Evolutionary conservation across 176 grass and related monocot species (phyloP).

Genomic region (Canna indica): DNA sequence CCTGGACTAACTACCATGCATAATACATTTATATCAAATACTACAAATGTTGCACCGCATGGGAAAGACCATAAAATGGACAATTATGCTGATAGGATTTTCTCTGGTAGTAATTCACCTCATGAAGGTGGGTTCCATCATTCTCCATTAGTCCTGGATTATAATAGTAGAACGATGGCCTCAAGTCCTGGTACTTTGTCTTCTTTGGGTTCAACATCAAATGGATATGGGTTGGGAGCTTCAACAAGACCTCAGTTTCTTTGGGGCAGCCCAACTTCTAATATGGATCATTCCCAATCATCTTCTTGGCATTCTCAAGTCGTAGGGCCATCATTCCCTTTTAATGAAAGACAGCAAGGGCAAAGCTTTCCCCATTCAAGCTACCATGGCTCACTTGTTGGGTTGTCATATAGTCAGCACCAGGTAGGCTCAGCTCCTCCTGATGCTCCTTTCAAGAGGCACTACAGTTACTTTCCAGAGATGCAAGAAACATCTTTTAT

Average conservation of each 20-base stretch:
- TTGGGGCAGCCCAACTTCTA: slow-evolving; percentile 24
- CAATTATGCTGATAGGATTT: slow-evolving; percentile 15
- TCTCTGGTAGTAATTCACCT: slow-evolving; percentile 11
- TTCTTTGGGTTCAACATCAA: slow-evolving; percentile 20
- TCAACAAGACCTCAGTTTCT: slow-evolving; percentile 23
- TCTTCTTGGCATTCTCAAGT: slow-evolving; percentile 21
- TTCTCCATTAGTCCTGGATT: slow-evolving; percentile 28
- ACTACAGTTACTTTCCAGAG: slow-evolving; percentile 74
- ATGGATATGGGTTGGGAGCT: slow-evolving; percentile 24
- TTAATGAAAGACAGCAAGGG: slow-evolving; percentile 35
- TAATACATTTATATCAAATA: slow-evolving; percentile 16
- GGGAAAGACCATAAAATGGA: slow-evolving; percentile 22
- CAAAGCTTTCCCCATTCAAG: slow-evolving; percentile 51
- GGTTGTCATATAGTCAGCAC: slow-evolving; percentile 38
- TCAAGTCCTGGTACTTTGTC: slow-evolving; percentile 20
- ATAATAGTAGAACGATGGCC: slow-evolving; percentile 22
- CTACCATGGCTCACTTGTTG: slow-evolving; percentile 40
- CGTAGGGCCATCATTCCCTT: slow-evolving; percentile 29
- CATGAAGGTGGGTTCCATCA: not conserved
- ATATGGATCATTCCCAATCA: slow-evolving; percentile 7
- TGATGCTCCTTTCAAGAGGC: slow-evolving; percentile 63
- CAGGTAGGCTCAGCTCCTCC: slow-evolving; percentile 84
- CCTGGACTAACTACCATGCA: slow-evolving; percentile 26
- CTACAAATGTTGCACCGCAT: slow-evolving; percentile 12
- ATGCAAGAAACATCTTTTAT: slow-evolving; percentile 53